A percentile compares a stretch with the other conserved stretches of the same genome.
phyloP scores from a whole-genome alignment of 805 yeast species.

The Zygosaccharomyces bailii region DNA sequence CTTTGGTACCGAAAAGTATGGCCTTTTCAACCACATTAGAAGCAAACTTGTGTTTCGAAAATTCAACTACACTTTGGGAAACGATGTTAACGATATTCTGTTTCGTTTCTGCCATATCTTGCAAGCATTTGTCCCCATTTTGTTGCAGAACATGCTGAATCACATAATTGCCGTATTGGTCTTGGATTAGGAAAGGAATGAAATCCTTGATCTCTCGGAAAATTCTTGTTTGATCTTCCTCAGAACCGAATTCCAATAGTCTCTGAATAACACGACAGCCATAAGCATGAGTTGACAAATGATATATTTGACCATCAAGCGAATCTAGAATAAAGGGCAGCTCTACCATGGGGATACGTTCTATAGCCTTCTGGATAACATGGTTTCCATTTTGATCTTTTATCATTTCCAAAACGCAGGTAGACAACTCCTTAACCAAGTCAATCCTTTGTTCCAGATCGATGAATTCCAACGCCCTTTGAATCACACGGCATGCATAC shows the following conservation, averaged over 20 bases:
- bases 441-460: conserved; percentile 58
- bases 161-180: conserved; percentile 97
- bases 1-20: conserved; percentile 63
- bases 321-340: conserved; percentile 72
- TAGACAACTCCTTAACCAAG: conserved; percentile 67
- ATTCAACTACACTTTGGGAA: conserved; percentile 64
- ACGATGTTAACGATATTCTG: conserved; percentile 61
- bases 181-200: conserved; percentile 77
- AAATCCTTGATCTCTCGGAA: conserved; percentile 68
- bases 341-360: conserved; percentile 67
- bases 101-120: conserved; percentile 41
- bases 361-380: conserved; percentile 93
- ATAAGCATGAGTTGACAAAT: conserved; percentile 89
- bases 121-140: conserved; percentile 43
- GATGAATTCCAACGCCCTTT: conserved; percentile 80
- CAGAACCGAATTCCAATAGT: conserved; percentile 71
- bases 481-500: conserved; percentile 98
- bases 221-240: conserved; percentile 61
- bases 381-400: conserved; percentile 98
- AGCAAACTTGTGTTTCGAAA: conserved; percentile 96
- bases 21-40: conserved; percentile 96
- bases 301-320: conserved; percentile 67
- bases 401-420: conserved; percentile 61
- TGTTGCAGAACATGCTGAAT: conserved; percentile 91
- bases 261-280: conserved; percentile 98